Percentiles rank a stretch among this genome's conserved stretches.
These are phyloP conservation scores for Trematosphaeria pertusa DNA, from an alignment of 2,329 filamentous ascomycete species.

Conservation along the genomic window DNA sequence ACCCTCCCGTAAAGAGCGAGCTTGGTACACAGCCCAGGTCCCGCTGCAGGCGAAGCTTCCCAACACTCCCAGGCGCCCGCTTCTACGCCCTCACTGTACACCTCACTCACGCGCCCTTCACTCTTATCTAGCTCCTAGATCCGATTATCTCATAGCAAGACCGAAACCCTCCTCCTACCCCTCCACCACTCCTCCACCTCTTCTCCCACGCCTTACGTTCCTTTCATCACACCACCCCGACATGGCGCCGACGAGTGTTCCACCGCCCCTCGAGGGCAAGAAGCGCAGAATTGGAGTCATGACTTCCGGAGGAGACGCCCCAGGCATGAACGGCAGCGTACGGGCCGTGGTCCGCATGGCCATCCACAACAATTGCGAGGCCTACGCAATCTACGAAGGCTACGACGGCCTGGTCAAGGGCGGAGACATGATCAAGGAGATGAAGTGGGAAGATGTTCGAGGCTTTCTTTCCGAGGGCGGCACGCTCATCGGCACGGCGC, in stretches of 20 bases:
- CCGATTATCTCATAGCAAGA: too few relatives aligned
- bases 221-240: slow-evolving; percentile 6
- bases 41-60: too few relatives aligned
- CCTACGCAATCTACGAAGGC: slow-evolving; percentile 75
- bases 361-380: slow-evolving; percentile 71
- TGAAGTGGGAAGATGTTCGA: slow-evolving; percentile 92
- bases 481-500: slow-evolving; percentile 92
- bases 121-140: too few relatives aligned
- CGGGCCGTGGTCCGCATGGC: slow-evolving; percentile 90
- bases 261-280: slow-evolving; percentile 52
- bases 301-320: slow-evolving; percentile 93
- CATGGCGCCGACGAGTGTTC: slow-evolving; percentile 42
- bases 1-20: too few relatives aligned
- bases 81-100: too few relatives aligned
- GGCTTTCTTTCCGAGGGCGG: slow-evolving; percentile 94
- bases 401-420: slow-evolving; percentile 95
- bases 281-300: slow-evolving; percentile 82
- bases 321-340: slow-evolving; percentile 92
- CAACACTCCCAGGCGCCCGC: too few relatives aligned
- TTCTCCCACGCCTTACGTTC: too few relatives aligned
- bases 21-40: too few relatives aligned
- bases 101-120: neutral
- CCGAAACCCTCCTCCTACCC: too few relatives aligned
- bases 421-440: slow-evolving; percentile 83
- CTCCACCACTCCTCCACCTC: too few relatives aligned